A percentile compares a stretch with the other conserved stretches of the same genome.
Conservation (phyloP, 371 early-diverging fungal species). For the Rhizopus arrhizus region DNA sequence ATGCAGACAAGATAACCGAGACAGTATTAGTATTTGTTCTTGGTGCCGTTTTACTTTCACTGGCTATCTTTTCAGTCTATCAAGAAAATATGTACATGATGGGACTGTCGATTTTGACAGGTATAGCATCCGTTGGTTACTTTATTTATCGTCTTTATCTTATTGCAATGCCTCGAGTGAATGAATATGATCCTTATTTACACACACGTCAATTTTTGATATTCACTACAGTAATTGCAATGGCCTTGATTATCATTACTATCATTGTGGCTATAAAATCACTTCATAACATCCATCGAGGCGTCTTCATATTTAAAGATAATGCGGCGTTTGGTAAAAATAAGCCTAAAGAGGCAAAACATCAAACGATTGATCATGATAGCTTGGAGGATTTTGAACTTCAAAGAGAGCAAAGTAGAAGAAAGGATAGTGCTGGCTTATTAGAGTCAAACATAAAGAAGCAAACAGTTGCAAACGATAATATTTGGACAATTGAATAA, state of each 20-base stretch:
- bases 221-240: constrained; percentile 46
- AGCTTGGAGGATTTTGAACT: constrained; percentile 27
- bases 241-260: constrained; percentile 30
- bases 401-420: neutral
- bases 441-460: neutral
- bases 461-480: neutral
- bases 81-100: constrained; percentile 44
- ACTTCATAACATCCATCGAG: constrained; percentile 31
- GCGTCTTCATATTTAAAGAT: constrained; percentile 29
- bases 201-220: constrained; percentile 52
- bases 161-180: constrained; percentile 28
- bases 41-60: constrained; percentile 32
- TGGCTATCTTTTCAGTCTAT: constrained; percentile 42
- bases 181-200: constrained; percentile 39
- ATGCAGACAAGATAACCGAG: constrained; percentile 41
- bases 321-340: constrained; percentile 21
- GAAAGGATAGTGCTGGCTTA: neutral
- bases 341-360: constrained; percentile 3
- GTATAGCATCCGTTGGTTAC: constrained; percentile 31
- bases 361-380: constrained; percentile 33
- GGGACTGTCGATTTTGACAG: constrained; percentile 25
- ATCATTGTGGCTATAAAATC: constrained; percentile 27
- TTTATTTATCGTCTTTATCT: constrained; percentile 40
- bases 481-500: constrained; percentile 40
- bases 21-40: constrained; percentile 48